Percentiles rank a stretch among this genome's conserved stretches.
These are phyloP conservation scores for Candida buenavistaensis DNA, from an alignment of 1,139 yeast genomes.

Conservation along the genomic window DNA sequence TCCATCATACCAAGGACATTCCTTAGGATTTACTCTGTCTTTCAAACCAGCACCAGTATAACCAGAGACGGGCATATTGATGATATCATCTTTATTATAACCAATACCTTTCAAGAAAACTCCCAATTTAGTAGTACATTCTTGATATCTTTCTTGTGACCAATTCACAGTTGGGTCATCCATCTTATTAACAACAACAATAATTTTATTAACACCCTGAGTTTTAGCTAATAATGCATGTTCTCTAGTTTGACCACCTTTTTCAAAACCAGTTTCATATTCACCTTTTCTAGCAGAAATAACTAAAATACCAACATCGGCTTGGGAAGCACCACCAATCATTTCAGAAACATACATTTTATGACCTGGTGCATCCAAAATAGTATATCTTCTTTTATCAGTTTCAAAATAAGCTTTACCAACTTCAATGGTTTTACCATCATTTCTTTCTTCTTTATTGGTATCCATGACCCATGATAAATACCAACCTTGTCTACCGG, in stretches of 20 bases:
- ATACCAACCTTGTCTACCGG: conserved; percentile 99
- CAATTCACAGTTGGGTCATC: conserved; percentile 96
- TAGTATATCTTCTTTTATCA: conserved; percentile 95
- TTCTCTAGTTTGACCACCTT: conserved; percentile 99
- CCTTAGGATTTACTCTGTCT: conserved; percentile 69
- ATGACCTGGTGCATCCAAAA: conserved; percentile 99
- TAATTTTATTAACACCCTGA: conserved; percentile 91
- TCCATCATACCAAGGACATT: conserved; percentile 92
- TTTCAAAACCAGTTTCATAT: conserved; percentile 98
- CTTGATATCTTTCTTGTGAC: conserved; percentile 96
- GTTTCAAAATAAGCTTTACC: conserved; percentile 98
- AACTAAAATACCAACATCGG: conserved; percentile 95
- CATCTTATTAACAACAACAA: conserved; percentile 97
- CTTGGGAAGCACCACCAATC: conserved; percentile 99
- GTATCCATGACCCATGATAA: conserved; percentile 99
- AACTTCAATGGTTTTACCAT: conserved; percentile 98
- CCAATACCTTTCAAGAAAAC: conserved; percentile 87
- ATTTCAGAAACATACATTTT: conserved; percentile 97
- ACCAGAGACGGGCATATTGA: conserved; percentile 97
- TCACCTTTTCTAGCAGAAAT: conserved; percentile 99
- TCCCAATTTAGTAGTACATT: conserved; percentile 83
- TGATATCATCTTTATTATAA: conserved; percentile 79
- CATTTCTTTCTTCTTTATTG: conserved; percentile 96
- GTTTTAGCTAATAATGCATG: conserved; percentile 97
- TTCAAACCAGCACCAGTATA: conserved; percentile 96